Evolutionary conservation across 2,329 filamentous ascomycete species (phyloP).

Genomic region (Pseudogymnoascus sp.): DNA sequence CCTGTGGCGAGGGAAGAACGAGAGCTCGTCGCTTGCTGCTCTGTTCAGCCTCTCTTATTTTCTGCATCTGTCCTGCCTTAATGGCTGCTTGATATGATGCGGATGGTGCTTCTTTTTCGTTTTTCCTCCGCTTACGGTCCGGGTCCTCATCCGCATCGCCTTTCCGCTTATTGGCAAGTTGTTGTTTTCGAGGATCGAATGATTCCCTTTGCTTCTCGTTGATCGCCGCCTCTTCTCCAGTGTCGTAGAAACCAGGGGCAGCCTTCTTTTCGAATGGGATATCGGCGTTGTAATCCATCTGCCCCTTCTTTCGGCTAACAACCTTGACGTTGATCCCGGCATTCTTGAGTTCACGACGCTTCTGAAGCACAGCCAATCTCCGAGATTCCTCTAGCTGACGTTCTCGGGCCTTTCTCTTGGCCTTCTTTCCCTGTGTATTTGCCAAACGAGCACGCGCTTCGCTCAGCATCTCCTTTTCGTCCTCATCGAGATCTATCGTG

Average conservation of each 20-base stretch:
- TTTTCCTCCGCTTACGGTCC: conserved; percentile 75
- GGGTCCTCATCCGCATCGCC: conserved; percentile 79
- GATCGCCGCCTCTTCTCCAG: conserved; percentile 64
- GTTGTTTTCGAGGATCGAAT: conserved; percentile 89
- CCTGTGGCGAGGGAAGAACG: conserved; percentile 80
- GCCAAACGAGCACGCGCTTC: conserved; percentile 92
- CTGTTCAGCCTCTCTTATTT: conserved; percentile 90
- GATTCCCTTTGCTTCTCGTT: conserved; percentile 79
- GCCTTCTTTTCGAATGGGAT: conserved; percentile 95
- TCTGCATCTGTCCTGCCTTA: conserved; percentile 90
- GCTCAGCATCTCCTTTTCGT: conserved; percentile 99
- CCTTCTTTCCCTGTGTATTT: conserved; percentile 98
- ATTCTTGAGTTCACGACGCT: conserved; percentile 91
- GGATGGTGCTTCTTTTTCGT: conserved; percentile 72
- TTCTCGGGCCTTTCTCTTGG: conserved; percentile 93
- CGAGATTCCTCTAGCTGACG: conserved; percentile 91
- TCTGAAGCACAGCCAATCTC: conserved; percentile 81
- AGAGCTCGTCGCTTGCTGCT: conserved; percentile 83
- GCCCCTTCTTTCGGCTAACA: conserved; percentile 78
- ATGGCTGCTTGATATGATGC: conserved; percentile 77
- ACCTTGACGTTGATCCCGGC: conserved; percentile 98
- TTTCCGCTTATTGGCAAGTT: conserved; percentile 85
- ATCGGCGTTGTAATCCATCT: conserved; percentile 99
- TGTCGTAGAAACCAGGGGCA: conserved; percentile 86
- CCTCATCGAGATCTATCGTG: conserved; percentile 95